A percentile compares a stretch with the other conserved stretches of the same genome.
phyloP scores from a whole-genome alignment of 2,329 filamentous ascomycete genomes.

The Arachnopeziza araneosa region DNA sequence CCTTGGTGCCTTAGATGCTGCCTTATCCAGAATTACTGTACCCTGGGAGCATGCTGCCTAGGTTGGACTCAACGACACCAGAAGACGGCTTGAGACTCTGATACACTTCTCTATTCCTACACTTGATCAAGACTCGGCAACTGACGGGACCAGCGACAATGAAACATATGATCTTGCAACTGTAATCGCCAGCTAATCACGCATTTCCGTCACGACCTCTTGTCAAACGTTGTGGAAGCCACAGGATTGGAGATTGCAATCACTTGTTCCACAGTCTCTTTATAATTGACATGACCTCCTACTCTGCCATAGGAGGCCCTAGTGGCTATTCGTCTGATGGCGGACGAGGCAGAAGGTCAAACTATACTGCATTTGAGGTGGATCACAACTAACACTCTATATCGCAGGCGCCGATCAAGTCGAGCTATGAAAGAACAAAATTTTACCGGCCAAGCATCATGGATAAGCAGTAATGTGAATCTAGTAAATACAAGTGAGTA shows the following conservation, averaged over 20 bases:
- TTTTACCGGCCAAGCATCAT: slow-evolving; percentile 69
- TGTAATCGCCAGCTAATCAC: background rate
- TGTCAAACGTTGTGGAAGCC: background rate
- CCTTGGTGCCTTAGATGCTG: background rate
- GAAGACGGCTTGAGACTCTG: no score
- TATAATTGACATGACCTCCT: slow-evolving; percentile 21
- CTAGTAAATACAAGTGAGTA: slow-evolving; percentile 85
- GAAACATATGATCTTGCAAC: background rate
- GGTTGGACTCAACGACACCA: no score
- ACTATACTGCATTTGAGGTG: background rate
- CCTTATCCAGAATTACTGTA: no score
- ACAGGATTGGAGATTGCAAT: background rate
- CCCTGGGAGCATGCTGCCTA: no score
- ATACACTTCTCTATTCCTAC: background rate
- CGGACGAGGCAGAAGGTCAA: slow-evolving; percentile 24
- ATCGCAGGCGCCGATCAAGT: slow-evolving; percentile 22
- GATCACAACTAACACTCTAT: background rate
- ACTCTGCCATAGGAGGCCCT: slow-evolving; percentile 21
- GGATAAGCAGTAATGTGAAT: slow-evolving; percentile 89
- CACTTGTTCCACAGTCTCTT: background rate
- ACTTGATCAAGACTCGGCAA: background rate
- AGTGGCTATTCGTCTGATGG: slow-evolving; percentile 22
- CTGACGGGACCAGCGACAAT: background rate
- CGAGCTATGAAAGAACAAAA: slow-evolving; percentile 63
- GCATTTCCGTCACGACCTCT: background rate